Conservation (phyloP, 2,329 filamentous ascomycete genomes). For the Scedosporium boydii region DNA sequence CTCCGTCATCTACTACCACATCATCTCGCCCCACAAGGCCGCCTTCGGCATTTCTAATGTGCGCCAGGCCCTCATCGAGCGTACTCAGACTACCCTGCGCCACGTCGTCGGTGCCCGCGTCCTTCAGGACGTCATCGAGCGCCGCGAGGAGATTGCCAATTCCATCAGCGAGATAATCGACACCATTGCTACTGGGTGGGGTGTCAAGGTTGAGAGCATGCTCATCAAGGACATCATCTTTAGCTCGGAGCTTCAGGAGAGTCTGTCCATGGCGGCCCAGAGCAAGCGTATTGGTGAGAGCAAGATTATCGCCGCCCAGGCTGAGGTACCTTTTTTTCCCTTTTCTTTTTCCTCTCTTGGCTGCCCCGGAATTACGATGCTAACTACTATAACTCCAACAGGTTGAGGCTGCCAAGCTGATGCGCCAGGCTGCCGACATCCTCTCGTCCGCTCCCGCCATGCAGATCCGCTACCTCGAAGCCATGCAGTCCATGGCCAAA, state of each 20-base stretch:
- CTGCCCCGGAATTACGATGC: not conserved
- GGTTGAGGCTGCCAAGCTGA: slow-evolving; percentile 91
- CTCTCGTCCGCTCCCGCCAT: slow-evolving; percentile 86
- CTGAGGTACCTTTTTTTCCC: slow-evolving; percentile 47
- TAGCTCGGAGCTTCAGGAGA: slow-evolving; percentile 89
- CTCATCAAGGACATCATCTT: slow-evolving; percentile 99
- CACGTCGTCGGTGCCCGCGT: slow-evolving; percentile 94
- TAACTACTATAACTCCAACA: slow-evolving; percentile 10
- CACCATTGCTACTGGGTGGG: slow-evolving; percentile 88
- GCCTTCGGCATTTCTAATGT: slow-evolving; percentile 95
- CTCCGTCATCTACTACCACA: slow-evolving; percentile 98
- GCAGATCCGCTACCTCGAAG: slow-evolving; percentile 96
- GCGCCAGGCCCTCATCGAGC: slow-evolving; percentile 90
- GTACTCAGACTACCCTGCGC: slow-evolving; percentile 93
- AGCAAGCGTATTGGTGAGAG: slow-evolving; percentile 96
- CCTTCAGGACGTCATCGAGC: slow-evolving; percentile 95
- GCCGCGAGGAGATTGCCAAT: slow-evolving; percentile 91
- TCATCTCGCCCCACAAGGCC: slow-evolving; percentile 88
- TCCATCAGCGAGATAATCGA: slow-evolving; percentile 97
- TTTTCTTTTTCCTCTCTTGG: not conserved
- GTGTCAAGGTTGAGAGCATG: slow-evolving; percentile 95
- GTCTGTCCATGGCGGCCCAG: slow-evolving; percentile 95
- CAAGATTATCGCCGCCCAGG: slow-evolving; percentile 95
- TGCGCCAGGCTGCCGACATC: slow-evolving; percentile 89
- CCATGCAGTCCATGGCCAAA: slow-evolving; percentile 99